Percentiles rank a stretch among this genome's conserved stretches.
These are phyloP conservation scores for Rhodofomes roseus DNA, from an alignment of 1,284 basidiomycete genomes.

Conservation along the genomic window DNA sequence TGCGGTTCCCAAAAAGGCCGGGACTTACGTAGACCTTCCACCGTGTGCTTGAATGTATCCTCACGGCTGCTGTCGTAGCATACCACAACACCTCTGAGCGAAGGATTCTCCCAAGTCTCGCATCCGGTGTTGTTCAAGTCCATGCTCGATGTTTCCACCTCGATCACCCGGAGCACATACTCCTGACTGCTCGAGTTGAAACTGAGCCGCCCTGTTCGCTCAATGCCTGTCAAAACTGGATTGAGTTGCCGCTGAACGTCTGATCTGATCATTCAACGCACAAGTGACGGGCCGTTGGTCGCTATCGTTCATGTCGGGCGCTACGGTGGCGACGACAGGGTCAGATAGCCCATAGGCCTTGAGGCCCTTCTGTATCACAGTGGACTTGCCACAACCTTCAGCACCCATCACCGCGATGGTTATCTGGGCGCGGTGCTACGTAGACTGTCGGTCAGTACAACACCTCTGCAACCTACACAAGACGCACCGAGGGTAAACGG, in stretches of 20 bases:
- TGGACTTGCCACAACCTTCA: constrained; percentile 67
- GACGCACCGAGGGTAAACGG: constrained; percentile 15
- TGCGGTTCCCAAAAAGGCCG: constrained; percentile 7
- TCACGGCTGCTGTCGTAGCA: constrained; percentile 69
- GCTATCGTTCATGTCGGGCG: constrained; percentile 19
- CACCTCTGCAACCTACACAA: background rate
- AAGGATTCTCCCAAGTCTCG: constrained; percentile 40
- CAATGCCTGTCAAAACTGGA: background rate
- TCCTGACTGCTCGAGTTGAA: constrained; percentile 26
- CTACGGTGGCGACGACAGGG: constrained; percentile 32
- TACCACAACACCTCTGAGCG: constrained; percentile 66
- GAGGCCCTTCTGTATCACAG: constrained; percentile 64
- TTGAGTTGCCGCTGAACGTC: background rate
- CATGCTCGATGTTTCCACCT: constrained; percentile 43
- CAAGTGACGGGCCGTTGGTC: constrained; percentile 19
- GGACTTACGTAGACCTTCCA: constrained; percentile 57
- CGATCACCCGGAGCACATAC: constrained; percentile 48
- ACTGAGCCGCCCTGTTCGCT: background rate
- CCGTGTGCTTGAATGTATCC: constrained; percentile 59
- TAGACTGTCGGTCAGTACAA: background rate
- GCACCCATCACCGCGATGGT: constrained; percentile 67
- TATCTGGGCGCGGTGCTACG: constrained; percentile 30
- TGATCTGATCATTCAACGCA: constrained; percentile 12
- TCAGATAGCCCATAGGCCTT: constrained; percentile 53
- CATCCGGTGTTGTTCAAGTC: constrained; percentile 16